phyloP scores from a whole-genome alignment of 139 green algal genomes.

The Micractinium sp. region DNA sequence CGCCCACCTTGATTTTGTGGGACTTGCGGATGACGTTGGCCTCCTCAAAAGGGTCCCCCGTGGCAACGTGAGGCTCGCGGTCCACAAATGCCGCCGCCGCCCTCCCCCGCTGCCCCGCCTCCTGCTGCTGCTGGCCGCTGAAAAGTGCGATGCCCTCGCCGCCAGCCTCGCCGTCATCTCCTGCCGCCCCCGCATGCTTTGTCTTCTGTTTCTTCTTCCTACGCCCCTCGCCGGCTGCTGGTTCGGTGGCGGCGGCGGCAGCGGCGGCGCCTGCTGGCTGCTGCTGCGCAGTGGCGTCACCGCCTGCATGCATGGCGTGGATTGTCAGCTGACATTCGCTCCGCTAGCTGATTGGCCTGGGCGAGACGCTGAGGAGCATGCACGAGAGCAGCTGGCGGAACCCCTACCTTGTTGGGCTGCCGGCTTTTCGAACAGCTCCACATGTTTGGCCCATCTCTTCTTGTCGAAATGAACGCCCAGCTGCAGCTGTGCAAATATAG shows the following conservation, averaged over 20 bases:
- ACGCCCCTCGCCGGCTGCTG: neutral
- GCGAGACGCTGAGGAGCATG: neutral
- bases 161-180: neutral
- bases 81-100: conserved; percentile 22
- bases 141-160: conserved; percentile 42
- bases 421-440: conserved; percentile 30
- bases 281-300: neutral
- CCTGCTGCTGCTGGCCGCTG: neutral
- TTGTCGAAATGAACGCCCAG: conserved; percentile 41
- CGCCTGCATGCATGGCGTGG: conserved; percentile 14
- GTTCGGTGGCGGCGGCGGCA: neutral
- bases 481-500: conserved; percentile 35
- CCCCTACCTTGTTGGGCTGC: neutral
- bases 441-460: conserved; percentile 40
- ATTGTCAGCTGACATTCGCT: too few species aligned
- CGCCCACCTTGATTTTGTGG: conserved; percentile 65
- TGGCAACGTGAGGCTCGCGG: conserved; percentile 43
- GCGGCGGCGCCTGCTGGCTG: neutral
- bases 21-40: conserved; percentile 77
- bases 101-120: neutral
- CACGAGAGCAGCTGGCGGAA: neutral
- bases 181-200: neutral
- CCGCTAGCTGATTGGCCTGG: too few species aligned
- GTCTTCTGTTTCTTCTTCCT: conserved; percentile 26
- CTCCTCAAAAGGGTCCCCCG: conserved; percentile 65